Evolutionary conservation across 768 basidiomycete genomes (phyloP).

Genomic region (Mycena galopus): DNA sequence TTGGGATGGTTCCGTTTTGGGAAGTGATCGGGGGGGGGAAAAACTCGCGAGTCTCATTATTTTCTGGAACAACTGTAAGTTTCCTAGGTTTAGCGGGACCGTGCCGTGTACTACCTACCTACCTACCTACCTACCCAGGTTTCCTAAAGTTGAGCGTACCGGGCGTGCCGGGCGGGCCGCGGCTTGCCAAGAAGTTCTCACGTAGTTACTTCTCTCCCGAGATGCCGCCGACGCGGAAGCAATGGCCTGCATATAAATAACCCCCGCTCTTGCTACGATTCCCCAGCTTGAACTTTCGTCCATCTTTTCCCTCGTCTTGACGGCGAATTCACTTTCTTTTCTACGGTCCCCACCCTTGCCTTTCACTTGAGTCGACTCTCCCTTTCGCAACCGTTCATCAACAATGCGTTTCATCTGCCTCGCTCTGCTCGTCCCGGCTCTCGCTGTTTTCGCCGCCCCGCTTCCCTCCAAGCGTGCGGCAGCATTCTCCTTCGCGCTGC

Average conservation of each 20-base stretch:
- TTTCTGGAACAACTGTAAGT: too few species aligned
- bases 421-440: conserved; percentile 37
- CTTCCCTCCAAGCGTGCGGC: conserved; percentile 33
- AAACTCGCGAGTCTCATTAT: too few species aligned
- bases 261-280: background rate
- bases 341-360: conserved; percentile 31
- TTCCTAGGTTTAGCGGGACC: too few species aligned
- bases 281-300: conserved; percentile 31
- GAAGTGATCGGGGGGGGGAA: too few species aligned
- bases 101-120: too few species aligned
- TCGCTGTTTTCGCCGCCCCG: conserved; percentile 38
- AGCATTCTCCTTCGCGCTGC: conserved; percentile 36
- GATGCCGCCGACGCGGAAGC: too few species aligned
- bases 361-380: conserved; percentile 28
- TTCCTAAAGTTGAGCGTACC: too few species aligned
- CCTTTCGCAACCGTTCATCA: conserved; percentile 22
- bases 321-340: conserved; percentile 39
- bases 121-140: too few species aligned
- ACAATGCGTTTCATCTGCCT: conserved; percentile 41
- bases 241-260: conserved; percentile 1
- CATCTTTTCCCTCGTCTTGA: conserved; percentile 39
- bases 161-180: too few species aligned
- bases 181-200: too few species aligned
- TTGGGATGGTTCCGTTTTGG: too few species aligned
- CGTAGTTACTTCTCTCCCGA: too few species aligned